phyloP scores from a whole-genome alignment of 768 basidiomycete species.

The Lactarius vividus region DNA sequence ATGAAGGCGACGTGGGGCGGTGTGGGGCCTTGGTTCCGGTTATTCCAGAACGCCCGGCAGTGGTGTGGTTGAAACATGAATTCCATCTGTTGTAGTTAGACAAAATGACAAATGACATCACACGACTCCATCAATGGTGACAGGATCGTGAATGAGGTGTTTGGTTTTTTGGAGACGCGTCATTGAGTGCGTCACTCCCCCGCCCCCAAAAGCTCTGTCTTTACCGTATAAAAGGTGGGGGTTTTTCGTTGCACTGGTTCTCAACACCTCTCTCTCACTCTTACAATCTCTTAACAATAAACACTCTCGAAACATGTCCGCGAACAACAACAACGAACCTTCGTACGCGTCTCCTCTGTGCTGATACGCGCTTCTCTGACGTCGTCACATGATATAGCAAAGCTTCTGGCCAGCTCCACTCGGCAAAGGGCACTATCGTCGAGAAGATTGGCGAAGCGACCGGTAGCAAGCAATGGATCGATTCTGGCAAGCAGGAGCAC shows the following conservation, averaged over 20 bases:
- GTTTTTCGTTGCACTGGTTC: too few species aligned
- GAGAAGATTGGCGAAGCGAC: slow-evolving; percentile 44
- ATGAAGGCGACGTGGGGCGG: slow-evolving; percentile 63
- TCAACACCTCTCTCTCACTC: neutral
- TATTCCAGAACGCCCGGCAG: slow-evolving; percentile 87
- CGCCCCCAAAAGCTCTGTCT: neutral
- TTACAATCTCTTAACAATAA: neutral
- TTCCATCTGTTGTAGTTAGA: neutral
- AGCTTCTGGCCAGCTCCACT: slow-evolving; percentile 41
- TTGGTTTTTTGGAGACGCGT: slow-evolving; percentile 6
- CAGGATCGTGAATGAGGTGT: neutral
- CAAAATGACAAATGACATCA: slow-evolving; percentile 15
- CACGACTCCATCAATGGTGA: neutral
- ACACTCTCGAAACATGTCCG: slow-evolving; percentile 17
- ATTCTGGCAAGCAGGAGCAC: slow-evolving; percentile 51
- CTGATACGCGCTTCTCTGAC: neutral
- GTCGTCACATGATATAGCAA: slow-evolving; percentile 30
- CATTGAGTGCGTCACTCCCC: slow-evolving; percentile 20
- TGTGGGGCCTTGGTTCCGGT: slow-evolving; percentile 88
- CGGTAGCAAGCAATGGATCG: slow-evolving; percentile 43
- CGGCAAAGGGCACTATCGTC: slow-evolving; percentile 39
- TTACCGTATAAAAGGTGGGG: slow-evolving; percentile 5
- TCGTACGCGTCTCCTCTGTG: slow-evolving; percentile 9
- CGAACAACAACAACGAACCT: slow-evolving; percentile 21
- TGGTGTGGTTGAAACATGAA: slow-evolving; percentile 43